Base-by-base conservation (phyloP, 1,284 basidiomycete genomes). In the Trametes hirsuta region DNA sequence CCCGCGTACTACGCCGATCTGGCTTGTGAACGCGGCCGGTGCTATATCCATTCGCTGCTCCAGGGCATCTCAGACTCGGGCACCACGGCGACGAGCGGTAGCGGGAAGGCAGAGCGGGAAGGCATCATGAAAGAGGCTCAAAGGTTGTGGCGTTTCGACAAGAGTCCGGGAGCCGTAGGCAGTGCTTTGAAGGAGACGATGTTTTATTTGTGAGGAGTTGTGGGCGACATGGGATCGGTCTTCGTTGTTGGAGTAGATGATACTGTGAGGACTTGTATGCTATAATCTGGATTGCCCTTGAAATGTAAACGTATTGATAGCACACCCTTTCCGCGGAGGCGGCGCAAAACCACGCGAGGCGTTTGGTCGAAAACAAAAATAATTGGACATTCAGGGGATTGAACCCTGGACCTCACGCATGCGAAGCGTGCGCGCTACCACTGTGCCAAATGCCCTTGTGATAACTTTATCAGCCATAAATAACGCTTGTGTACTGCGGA, bases 1-100 rank as follows among this genome's bases (percentile, higher is more conserved):
- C 89, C 90, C 0, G 90, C 88, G 0, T 91, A 90, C 68, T 91
- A 90, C 69, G 87, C 88, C 8, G 79, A 92, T 69, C 75, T 92
- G 44, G 88, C 88, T 2, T 92, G 90, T 66, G 90, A 92, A 72
- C 81, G 90, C 3, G 90, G 90, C 1, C 77, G 91, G 21, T 91
- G 88, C 72, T 93, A 91, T 68, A 69, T 93, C 42, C 82, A 88
- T 71, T 80, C 82, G 55, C 75, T 91, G 18, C 74, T 92, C 42
- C 81, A 83, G 48, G 89, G 89, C 18, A 66, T 81, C 50, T 77
- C 76, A 6, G 75, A 75, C 53, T 71, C 73, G 8, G 78, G 75
- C 6, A 74, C 76, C 14, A 74, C 72, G 12, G 66, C 68, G 22
- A 67, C 68, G 14, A 71, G 68, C 39, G 69, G 67, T 1, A 57